Evolutionary conservation across 768 basidiomycete species (phyloP).

Genomic region (Suillus cothurnatus): DNA sequence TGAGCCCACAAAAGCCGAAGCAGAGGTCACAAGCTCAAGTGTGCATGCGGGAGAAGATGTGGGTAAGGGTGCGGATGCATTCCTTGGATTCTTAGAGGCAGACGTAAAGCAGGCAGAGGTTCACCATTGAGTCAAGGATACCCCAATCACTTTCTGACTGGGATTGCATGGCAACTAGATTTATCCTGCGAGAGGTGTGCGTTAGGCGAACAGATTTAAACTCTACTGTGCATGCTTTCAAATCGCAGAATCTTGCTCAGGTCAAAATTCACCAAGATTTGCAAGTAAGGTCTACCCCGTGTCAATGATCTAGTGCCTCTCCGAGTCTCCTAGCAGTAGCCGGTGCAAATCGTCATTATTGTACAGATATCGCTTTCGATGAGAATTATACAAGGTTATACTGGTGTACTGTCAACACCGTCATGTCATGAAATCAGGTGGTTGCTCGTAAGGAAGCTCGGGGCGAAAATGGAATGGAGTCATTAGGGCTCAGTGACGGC

Average conservation of each 20-base stretch:
- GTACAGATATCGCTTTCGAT: not conserved
- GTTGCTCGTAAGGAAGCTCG: not conserved
- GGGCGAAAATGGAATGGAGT: not conserved
- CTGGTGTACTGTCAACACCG: not conserved
- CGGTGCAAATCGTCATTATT: not conserved
- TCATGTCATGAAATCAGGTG: not conserved
- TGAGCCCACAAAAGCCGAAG: conserved; percentile 64
- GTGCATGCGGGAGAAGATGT: conserved; percentile 24
- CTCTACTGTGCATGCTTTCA: not conserved
- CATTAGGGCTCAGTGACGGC: conserved; percentile 3
- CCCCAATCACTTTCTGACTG: not conserved
- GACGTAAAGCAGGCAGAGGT: conserved; percentile 69
- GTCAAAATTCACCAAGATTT: not conserved
- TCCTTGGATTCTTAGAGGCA: conserved; percentile 79
- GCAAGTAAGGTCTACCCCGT: not conserved
- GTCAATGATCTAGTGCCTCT: not conserved
- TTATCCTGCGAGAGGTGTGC: not conserved
- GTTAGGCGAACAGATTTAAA: not conserved
- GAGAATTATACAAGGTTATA: not conserved
- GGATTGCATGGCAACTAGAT: not conserved
- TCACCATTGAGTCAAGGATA: conserved; percentile 45
- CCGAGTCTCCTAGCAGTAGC: not conserved
- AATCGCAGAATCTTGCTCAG: not conserved
- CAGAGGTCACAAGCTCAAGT: conserved; percentile 36
- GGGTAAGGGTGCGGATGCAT: conserved; percentile 65